Conservation (phyloP, 306 rosid species). For the Urtica urens region DNA sequence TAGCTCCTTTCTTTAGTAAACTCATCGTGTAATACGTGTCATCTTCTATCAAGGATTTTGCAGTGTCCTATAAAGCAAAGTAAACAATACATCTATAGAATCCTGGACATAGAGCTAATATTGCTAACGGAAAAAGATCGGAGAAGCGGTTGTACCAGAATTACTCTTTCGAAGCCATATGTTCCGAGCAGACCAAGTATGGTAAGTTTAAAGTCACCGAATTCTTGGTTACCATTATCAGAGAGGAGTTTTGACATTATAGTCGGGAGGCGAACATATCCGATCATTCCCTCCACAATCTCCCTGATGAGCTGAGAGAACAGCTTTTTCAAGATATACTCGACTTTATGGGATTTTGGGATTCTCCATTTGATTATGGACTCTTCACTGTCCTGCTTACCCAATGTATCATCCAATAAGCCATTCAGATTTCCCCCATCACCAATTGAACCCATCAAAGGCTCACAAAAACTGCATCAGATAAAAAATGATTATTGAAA, state of each 20-base stretch:
- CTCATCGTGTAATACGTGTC: slow-evolving; percentile 89
- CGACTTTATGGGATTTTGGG: slow-evolving; percentile 36
- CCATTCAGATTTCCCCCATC: slow-evolving; percentile 36
- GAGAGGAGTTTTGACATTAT: slow-evolving; percentile 94
- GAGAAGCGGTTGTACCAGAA: slow-evolving; percentile 48
- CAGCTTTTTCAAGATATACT: slow-evolving; percentile 57
- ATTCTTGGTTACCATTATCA: slow-evolving; percentile 87
- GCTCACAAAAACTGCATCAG: slow-evolving; percentile 66
- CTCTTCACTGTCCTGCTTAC: slow-evolving; percentile 27
- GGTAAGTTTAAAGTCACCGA: slow-evolving; percentile 88
- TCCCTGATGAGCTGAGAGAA: slow-evolving; percentile 79
- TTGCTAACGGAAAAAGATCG: neutral
- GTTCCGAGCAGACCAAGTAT: slow-evolving; percentile 94
- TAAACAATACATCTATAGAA: neutral
- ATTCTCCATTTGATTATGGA: slow-evolving; percentile 65
- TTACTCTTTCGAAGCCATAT: slow-evolving; percentile 92
- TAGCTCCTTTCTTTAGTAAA: slow-evolving; percentile 86
- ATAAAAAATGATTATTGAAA: too few species aligned
- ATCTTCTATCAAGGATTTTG: slow-evolving; percentile 90
- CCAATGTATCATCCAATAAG: slow-evolving; percentile 26
- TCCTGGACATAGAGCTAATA: neutral
- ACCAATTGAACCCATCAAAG: slow-evolving; percentile 51
- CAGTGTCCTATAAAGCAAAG: slow-evolving; percentile 52
- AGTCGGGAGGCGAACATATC: slow-evolving; percentile 83
- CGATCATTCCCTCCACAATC: slow-evolving; percentile 96